These are phyloP conservation scores for Bretschneidera sinensis DNA, from an alignment of 345 rosid genomes.

Conservation along the genomic window DNA sequence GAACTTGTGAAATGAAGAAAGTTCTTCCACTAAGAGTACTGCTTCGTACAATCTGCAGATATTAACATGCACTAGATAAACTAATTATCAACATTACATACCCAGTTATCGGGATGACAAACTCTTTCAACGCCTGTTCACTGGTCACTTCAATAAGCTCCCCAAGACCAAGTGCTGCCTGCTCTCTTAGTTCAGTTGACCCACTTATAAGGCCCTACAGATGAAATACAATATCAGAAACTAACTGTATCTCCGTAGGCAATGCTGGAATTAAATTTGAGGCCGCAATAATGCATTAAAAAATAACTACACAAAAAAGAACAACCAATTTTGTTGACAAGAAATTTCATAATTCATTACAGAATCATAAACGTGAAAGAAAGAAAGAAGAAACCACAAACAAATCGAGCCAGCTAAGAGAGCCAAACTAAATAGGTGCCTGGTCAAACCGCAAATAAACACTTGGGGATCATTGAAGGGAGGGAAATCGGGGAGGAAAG, in stretches of 20 bases:
- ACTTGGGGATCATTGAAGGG: no score
- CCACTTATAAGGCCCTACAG: constrained; percentile 82
- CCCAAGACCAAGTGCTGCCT: constrained; percentile 96
- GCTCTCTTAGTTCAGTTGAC: constrained; percentile 90
- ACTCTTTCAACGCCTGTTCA: constrained; percentile 77
- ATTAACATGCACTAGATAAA: background rate
- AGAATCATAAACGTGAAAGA: no score
- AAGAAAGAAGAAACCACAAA: no score
- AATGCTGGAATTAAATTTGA: background rate
- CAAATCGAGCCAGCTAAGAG: no score
- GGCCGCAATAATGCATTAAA: background rate
- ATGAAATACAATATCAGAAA: constrained; percentile 12
- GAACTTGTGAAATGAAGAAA: no score
- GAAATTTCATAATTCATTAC: no score
- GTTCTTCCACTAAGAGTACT: no score
- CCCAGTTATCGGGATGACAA: constrained; percentile 97
- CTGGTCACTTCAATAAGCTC: constrained; percentile 97
- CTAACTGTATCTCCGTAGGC: background rate
- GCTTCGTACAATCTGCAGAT: background rate
- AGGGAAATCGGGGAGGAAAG: no score
- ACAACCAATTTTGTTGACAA: no score
- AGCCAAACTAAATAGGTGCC: no score
- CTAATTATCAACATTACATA: constrained; percentile 31
- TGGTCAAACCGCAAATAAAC: no score
- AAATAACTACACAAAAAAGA: background rate